These are phyloP conservation scores for Metschnikowia koreensis DNA, from an alignment of 805 yeast species.

Conservation along the genomic window DNA sequence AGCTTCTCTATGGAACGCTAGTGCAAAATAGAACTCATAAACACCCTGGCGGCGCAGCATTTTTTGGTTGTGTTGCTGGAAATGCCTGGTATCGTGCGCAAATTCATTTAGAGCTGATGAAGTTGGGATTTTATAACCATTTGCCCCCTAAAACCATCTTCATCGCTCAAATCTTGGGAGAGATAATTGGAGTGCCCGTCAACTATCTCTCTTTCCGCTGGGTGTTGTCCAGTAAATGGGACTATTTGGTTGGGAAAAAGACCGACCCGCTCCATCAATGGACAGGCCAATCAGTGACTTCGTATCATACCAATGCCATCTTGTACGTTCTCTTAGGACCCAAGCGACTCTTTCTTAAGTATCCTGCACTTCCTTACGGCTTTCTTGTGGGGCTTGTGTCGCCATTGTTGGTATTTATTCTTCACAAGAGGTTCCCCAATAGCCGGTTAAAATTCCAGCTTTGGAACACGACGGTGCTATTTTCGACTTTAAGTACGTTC, in stretches of 20 bases:
- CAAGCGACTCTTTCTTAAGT: constrained; percentile 39
- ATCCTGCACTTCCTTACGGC: constrained; percentile 45
- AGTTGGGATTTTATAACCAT: constrained; percentile 53
- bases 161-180: constrained; percentile 52
- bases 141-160: constrained; percentile 52
- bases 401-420: constrained; percentile 33
- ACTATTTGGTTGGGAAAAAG: constrained; percentile 32
- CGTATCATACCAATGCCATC: constrained; percentile 47
- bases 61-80: constrained; percentile 53
- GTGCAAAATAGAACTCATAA: constrained; percentile 30
- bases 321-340: constrained; percentile 54
- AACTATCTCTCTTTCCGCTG: constrained; percentile 49
- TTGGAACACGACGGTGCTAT: constrained; percentile 50
- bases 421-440: constrained; percentile 28
- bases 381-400: constrained; percentile 39
- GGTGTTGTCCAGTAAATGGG: constrained; percentile 42
- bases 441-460: constrained; percentile 25
- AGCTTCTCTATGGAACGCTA: constrained; percentile 47
- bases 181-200: constrained; percentile 51
- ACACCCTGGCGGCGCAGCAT: constrained; percentile 50
- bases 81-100: constrained; percentile 55
- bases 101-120: constrained; percentile 36
- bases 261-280: constrained; percentile 50
- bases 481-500: constrained; percentile 46
- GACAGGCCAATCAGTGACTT: constrained; percentile 47